Conservation (phyloP, 441 rosid genomes). For the Gossypium armourianum region DNA sequence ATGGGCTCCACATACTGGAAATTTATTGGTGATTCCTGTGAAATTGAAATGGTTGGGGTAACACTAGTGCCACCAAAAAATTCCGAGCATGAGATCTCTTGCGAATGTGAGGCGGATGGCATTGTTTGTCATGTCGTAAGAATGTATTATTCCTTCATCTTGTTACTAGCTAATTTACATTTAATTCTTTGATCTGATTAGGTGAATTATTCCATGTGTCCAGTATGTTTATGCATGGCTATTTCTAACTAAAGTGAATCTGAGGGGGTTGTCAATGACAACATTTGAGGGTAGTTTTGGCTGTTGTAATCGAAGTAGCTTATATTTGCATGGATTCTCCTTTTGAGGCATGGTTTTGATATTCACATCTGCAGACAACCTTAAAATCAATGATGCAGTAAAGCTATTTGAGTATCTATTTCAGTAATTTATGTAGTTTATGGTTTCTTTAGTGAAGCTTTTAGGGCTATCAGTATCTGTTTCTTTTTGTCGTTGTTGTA, state of each 20-base stretch:
- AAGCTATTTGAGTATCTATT: neutral
- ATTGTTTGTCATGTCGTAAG: conserved; percentile 42
- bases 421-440: neutral
- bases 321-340: neutral
- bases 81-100: conserved; percentile 27
- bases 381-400: neutral
- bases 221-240: neutral
- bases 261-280: neutral
- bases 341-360: conserved; percentile 9
- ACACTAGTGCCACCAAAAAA: conserved; percentile 28
- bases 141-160: conserved; percentile 31
- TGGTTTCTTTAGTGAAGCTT: neutral
- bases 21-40: conserved; percentile 46
- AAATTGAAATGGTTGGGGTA: conserved; percentile 36
- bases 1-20: conserved; percentile 52
- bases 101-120: conserved; percentile 36
- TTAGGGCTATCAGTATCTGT: neutral
- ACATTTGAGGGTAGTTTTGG: neutral
- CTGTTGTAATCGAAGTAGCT: neutral
- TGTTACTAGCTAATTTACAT: neutral
- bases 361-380: neutral
- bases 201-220: neutral
- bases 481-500: neutral
- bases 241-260: neutral
- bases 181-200: neutral